These are phyloP conservation scores for Thuja plicata DNA, from an alignment of 83 land plant genomes.

Conservation along the genomic window DNA sequence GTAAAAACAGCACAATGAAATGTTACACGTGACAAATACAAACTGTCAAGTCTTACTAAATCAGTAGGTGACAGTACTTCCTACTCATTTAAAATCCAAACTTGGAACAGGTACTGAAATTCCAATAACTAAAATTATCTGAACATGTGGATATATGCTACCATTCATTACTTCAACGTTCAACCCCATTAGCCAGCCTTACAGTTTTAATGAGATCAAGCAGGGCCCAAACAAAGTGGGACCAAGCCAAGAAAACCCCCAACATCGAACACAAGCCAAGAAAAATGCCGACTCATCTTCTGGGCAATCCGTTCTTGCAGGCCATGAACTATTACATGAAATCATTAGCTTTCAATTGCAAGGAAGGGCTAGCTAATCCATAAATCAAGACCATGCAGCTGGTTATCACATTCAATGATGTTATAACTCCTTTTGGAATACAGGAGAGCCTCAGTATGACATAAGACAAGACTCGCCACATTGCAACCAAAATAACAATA, in stretches of 20 bases:
- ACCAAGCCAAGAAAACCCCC: background rate
- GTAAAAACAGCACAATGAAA: background rate
- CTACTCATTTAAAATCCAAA: slow-evolving; percentile 1
- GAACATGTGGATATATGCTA: background rate
- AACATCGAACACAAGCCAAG: background rate
- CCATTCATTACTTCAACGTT: background rate
- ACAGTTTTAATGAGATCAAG: background rate
- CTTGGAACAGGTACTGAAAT: background rate
- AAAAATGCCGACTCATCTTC: slow-evolving; percentile 8
- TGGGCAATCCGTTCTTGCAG: slow-evolving; percentile 1
- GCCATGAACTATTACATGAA: background rate
- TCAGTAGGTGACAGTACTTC: slow-evolving; percentile 6
- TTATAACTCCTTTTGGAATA: background rate
- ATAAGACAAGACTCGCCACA: background rate
- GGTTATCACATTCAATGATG: background rate
- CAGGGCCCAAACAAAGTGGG: slow-evolving; percentile 7
- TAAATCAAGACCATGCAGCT: slow-evolving; percentile 8
- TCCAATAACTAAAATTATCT: slow-evolving; percentile 2
- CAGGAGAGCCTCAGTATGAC: slow-evolving; percentile 1
- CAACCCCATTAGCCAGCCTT: slow-evolving; percentile 1
- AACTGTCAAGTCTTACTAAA: background rate
- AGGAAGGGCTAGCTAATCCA: background rate
- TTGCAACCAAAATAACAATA: background rate
- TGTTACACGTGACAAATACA: background rate
- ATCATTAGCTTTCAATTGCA: slow-evolving; percentile 6